phyloP scores from a whole-genome alignment of 192 early-diverging fungal genomes.

The Backusella mclennaniae region DNA sequence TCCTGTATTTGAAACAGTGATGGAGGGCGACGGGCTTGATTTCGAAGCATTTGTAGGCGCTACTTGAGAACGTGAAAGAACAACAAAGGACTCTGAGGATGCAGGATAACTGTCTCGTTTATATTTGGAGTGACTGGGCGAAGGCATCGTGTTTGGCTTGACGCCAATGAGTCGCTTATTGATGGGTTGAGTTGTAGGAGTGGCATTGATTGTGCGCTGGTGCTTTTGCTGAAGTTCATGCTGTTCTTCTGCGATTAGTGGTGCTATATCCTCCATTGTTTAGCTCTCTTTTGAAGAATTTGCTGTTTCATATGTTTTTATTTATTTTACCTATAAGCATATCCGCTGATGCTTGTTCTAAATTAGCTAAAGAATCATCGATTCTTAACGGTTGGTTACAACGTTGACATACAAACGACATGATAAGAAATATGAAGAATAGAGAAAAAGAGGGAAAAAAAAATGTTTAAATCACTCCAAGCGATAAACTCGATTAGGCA shows the following conservation, averaged over 20 bases:
- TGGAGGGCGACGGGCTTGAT: not conserved
- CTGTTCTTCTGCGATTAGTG: conserved; percentile 30
- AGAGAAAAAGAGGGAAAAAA: conserved; percentile 9
- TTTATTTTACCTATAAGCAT: conserved; percentile 49
- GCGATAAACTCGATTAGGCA: not conserved
- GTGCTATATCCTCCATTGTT: conserved; percentile 18
- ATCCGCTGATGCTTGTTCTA: conserved; percentile 48
- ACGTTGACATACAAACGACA: conserved; percentile 45
- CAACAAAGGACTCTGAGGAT: conserved; percentile 59
- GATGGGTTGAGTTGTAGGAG: conserved; percentile 3
- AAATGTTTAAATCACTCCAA: not conserved
- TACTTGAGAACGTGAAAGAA: conserved; percentile 54
- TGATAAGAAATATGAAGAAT: not conserved
- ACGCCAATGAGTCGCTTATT: conserved; percentile 1
- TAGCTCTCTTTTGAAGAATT: not conserved
- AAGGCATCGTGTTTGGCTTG: conserved; percentile 15
- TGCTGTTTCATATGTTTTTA: not conserved
- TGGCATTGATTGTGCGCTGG: not conserved
- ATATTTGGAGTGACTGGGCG: not conserved
- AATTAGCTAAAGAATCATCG: conserved; percentile 61
- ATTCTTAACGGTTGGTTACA: conserved; percentile 64
- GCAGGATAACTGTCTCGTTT: conserved; percentile 18
- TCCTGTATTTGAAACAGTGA: not conserved
- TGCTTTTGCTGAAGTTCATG: conserved; percentile 7
- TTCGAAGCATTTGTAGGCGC: conserved; percentile 4